These are phyloP conservation scores for Leccinum disarticulatum DNA, from an alignment of 768 basidiomycete species.

Conservation along the genomic window DNA sequence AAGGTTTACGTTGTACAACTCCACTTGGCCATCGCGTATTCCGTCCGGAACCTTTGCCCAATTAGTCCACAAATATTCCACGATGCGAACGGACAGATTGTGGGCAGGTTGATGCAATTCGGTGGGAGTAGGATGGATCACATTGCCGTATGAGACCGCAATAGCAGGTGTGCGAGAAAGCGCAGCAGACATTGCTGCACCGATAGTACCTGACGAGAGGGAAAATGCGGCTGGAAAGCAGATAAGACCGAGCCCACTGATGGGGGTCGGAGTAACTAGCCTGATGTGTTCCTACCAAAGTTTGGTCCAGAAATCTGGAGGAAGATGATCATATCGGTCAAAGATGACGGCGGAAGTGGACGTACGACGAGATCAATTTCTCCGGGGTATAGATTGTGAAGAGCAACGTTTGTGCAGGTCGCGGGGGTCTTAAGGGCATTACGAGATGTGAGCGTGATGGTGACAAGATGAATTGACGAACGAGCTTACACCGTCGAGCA, in stretches of 20 bases:
- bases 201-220: conserved; percentile 89
- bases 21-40: conserved; percentile 62
- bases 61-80: conserved; percentile 74
- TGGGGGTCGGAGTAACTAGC: conserved; percentile 39
- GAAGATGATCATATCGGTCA: neutral
- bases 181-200: conserved; percentile 82
- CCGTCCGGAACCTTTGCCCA: conserved; percentile 76
- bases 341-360: conserved; percentile 13
- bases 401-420: conserved; percentile 85
- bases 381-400: conserved; percentile 85
- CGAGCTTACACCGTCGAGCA: conserved; percentile 70
- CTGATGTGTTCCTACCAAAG: conserved; percentile 79
- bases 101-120: conserved; percentile 71
- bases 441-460: conserved; percentile 7
- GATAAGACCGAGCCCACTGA: conserved; percentile 4
- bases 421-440: conserved; percentile 68
- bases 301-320: conserved; percentile 82
- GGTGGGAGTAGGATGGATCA: conserved; percentile 65
- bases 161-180: conserved; percentile 73
- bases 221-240: conserved; percentile 68
- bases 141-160: conserved; percentile 85
- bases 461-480: conserved; percentile 21
- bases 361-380: conserved; percentile 87
- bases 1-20: conserved; percentile 86
- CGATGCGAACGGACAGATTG: conserved; percentile 61